Conservation (phyloP, 352 stramenopile species). For the Halophytophthora batemanensis region DNA sequence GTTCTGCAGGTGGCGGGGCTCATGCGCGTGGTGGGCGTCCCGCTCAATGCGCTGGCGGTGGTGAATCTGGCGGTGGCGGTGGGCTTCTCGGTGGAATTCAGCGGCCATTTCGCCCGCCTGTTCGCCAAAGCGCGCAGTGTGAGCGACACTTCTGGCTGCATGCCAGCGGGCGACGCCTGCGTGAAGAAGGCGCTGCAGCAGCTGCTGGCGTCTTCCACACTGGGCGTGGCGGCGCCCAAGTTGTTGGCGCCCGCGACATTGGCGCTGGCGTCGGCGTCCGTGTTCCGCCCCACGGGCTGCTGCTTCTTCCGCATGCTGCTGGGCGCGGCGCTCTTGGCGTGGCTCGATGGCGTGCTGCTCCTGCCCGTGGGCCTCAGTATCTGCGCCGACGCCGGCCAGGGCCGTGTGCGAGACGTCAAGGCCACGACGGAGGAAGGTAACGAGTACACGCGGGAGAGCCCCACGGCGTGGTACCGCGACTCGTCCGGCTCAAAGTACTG, state of each 20-base stretch:
- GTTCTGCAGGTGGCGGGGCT: conserved; percentile 59
- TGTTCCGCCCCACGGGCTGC: conserved; percentile 38
- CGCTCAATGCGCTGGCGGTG: conserved; percentile 81
- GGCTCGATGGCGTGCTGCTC: conserved; percentile 32
- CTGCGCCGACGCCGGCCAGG: conserved; percentile 35
- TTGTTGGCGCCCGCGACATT: conserved; percentile 39
- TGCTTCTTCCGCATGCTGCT: conserved; percentile 48
- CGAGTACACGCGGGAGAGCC: conserved; percentile 32
- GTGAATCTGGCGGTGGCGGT: conserved; percentile 77
- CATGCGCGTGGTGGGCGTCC: conserved; percentile 56
- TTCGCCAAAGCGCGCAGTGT: conserved; percentile 48
- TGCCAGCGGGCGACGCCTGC: conserved; percentile 25
- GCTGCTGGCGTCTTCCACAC: conserved; percentile 35
- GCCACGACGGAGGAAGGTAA: conserved; percentile 35
- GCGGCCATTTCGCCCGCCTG: conserved; percentile 60
- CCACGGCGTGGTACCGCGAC: conserved; percentile 26
- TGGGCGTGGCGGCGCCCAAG: conserved; percentile 38
- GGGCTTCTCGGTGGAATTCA: conserved; percentile 78
- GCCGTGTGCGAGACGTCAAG: conserved; percentile 33
- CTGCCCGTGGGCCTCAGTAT: conserved; percentile 48
- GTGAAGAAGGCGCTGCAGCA: conserved; percentile 38
- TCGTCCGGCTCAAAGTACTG: conserved; percentile 20
- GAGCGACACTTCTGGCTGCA: conserved; percentile 16
- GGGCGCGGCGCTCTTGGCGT: conserved; percentile 29
- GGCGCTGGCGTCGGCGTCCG: conserved; percentile 25